These are phyloP conservation scores for Protostelium mycophagum DNA, from an alignment of 78 protist genomes.

Conservation along the genomic window DNA sequence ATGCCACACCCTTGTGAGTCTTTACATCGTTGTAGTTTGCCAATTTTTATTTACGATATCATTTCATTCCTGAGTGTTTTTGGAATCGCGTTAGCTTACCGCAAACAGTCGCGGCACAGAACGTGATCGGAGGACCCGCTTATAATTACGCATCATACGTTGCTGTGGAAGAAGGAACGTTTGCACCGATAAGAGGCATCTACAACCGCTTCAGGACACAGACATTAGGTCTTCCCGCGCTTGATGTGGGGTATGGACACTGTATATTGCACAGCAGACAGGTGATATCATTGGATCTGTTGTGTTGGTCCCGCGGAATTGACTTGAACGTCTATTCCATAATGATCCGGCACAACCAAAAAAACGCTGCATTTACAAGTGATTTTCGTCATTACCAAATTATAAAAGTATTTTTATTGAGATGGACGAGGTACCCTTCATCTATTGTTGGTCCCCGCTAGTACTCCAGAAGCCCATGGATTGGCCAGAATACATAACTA, in stretches of 20 bases:
- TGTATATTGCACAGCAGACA: neutral
- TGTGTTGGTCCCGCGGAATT: no score
- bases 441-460: constrained; percentile 44
- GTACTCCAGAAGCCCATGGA: constrained; percentile 53
- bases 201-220: neutral
- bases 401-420: no score
- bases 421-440: constrained; percentile 32
- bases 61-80: no score
- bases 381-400: no score
- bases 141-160: constrained; percentile 4
- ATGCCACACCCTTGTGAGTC: neutral
- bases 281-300: constrained; percentile 1
- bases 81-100: neutral
- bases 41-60: neutral
- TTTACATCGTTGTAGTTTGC: neutral
- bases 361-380: no score
- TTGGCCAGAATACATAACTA: constrained; percentile 40
- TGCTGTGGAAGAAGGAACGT: neutral
- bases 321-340: no score
- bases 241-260: neutral
- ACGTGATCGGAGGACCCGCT: neutral
- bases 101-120: neutral
- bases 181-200: neutral
- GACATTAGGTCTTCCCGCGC: neutral
- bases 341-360: no score